Base-by-base conservation (phyloP, 1,284 basidiomycete genomes). In the Agroathelia rolfsii region DNA sequence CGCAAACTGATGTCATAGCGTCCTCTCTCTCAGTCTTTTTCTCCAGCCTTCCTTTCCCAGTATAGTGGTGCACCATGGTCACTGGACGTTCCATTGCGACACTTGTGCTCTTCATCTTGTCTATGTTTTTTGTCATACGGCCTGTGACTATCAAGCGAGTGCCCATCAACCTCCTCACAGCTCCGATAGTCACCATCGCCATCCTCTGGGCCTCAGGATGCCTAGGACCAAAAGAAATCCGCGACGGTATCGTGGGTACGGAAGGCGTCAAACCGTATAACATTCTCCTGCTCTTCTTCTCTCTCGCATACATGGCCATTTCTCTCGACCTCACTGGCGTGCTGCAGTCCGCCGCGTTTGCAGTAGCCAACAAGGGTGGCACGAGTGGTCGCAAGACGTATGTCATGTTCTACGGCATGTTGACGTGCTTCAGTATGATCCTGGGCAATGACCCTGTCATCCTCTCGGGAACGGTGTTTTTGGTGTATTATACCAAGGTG, bases 401-500 rank as follows among this genome's bases (percentile, higher is more conserved):
- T 52, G 53, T 81, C 14, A 73, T 79, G 35, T 79, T 94, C 53
- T 93, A 87, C 51, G 39, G 72, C 37, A 77, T 93, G 64, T 77
- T 90, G 52, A 82, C 87, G 27, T 47, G 73, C 7, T 69, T 82
- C 40, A 90, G 87, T 16, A 66, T 87, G 13, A 49, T 90, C 1
- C 71, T 96, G 8, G 93, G 93, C 5, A 97, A 97, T 50, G 88
- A 92, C 54, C 86, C 88, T 0, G 72, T 92, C 41, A 83, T 92
- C 37, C 67, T 92, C 12, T 82, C 76, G 12, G 83, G 87, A 2
- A 94, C 89, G 0, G 80, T 79, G 0, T 94, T 94, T 53, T 57
- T 94, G 26, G 79, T 80, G 5, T 92, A 93, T 50, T 84, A 89
- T 42, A 88, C 86, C 0, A 58, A 72, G n/a, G 76, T 78, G 3